phyloP scores from a whole-genome alignment of 805 yeast species.

The Wickerhamomyces ciferrii region DNA sequence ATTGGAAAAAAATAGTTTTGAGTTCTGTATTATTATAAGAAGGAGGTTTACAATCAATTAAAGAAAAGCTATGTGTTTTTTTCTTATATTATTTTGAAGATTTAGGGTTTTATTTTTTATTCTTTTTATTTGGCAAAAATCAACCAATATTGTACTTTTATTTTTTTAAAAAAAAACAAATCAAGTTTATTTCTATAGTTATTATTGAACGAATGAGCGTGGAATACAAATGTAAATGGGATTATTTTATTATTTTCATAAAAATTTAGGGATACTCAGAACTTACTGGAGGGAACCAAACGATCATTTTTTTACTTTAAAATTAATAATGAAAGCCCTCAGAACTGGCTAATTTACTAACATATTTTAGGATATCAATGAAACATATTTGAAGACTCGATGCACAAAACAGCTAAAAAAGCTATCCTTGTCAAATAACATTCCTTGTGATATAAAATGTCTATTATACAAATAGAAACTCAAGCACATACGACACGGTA shows the following conservation, averaged over 20 bases:
- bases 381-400: too few relatives aligned
- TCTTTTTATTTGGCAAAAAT: neutral
- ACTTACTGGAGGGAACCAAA: neutral
- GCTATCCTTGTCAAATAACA: too few relatives aligned
- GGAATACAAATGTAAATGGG: neutral
- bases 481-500: neutral
- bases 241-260: neutral
- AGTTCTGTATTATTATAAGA: neutral
- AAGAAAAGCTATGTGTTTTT: neutral
- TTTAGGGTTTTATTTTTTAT: neutral
- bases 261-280: neutral
- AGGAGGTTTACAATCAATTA: neutral
- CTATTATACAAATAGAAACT: too few relatives aligned
- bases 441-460: too few relatives aligned
- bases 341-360: too few relatives aligned
- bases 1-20: too few relatives aligned
- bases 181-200: slow-evolving; percentile 1
- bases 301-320: neutral
- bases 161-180: neutral
- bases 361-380: neutral
- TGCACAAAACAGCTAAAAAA: too few relatives aligned
- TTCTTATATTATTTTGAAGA: neutral
- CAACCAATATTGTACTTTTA: neutral
- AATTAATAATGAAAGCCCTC: neutral
- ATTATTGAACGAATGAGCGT: slow-evolving; percentile 5